These are phyloP conservation scores for Entonaema liquescens DNA, from an alignment of 495 filamentous ascomycete species.

Conservation along the genomic window DNA sequence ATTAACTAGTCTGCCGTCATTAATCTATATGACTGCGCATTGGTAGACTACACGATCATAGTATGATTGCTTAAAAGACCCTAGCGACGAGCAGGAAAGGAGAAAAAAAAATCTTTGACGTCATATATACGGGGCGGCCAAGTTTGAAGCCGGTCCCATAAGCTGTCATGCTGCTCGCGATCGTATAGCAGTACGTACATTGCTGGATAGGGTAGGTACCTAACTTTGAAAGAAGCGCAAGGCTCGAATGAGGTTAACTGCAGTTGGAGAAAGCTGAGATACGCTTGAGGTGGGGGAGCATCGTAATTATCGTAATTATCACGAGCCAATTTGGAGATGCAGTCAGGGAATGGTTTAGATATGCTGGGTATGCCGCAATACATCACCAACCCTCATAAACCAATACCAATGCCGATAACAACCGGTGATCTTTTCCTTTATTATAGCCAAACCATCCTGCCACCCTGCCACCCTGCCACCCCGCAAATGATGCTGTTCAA, in stretches of 20 bases:
- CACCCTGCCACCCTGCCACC: too few relatives aligned
- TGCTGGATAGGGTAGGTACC: too few relatives aligned
- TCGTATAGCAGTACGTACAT: too few relatives aligned
- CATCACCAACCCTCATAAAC: slow-evolving; percentile 22
- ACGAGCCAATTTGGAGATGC: slow-evolving; percentile 33
- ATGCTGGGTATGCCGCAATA: slow-evolving; percentile 21
- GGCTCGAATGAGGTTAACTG: slow-evolving; percentile 9
- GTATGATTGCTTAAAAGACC: background rate
- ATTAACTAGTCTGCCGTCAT: background rate
- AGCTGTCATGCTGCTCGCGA: too few relatives aligned
- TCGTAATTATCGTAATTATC: slow-evolving; percentile 33
- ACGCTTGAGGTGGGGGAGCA: slow-evolving; percentile 1
- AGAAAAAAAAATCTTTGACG: background rate
- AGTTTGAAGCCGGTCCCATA: too few relatives aligned
- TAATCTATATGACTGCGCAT: background rate
- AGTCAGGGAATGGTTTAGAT: background rate
- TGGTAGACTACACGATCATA: background rate
- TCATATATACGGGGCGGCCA: background rate
- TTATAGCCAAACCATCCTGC: too few relatives aligned
- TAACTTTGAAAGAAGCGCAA: background rate
- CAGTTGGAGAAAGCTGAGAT: slow-evolving; percentile 17
- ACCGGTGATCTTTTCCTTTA: slow-evolving; percentile 32
- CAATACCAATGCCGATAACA: slow-evolving; percentile 19
- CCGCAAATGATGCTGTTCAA: slow-evolving; percentile 39
- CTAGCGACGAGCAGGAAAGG: background rate